Evolutionary conservation across 495 filamentous ascomycete species (phyloP).

Genomic region (Xylaria curta): DNA sequence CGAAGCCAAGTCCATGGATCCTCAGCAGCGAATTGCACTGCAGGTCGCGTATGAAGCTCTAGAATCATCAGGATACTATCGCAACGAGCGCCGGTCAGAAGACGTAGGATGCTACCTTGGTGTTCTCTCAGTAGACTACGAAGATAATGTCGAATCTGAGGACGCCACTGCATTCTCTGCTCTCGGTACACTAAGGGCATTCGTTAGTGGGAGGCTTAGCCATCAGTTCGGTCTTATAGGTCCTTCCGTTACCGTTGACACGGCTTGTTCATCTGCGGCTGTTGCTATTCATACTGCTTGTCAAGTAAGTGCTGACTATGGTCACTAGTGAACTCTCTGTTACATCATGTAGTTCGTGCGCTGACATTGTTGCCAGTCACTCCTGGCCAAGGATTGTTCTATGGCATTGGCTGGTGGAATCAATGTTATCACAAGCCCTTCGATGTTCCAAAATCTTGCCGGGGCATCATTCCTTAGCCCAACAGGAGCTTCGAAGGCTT

Average conservation of each 20-base stretch:
- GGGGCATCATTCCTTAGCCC: constrained; percentile 49
- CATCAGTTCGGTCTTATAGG: constrained; percentile 60
- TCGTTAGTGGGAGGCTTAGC: constrained; percentile 32
- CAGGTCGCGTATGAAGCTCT: constrained; percentile 57
- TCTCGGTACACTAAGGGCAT: constrained; percentile 35
- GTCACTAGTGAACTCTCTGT: not conserved
- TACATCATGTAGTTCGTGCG: not conserved
- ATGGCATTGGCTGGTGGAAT: constrained; percentile 49
- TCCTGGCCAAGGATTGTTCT: constrained; percentile 48
- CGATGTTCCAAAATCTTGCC: constrained; percentile 44
- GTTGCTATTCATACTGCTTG: constrained; percentile 52
- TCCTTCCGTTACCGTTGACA: constrained; percentile 58
- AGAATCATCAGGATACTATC: constrained; percentile 34
- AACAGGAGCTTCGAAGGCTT: constrained; percentile 37
- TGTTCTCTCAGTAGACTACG: constrained; percentile 37
- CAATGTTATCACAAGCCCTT: constrained; percentile 34
- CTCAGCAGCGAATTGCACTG: constrained; percentile 57
- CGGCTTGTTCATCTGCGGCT: constrained; percentile 57
- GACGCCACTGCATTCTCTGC: constrained; percentile 36
- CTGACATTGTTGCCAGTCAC: constrained; percentile 1
- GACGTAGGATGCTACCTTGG: constrained; percentile 44
- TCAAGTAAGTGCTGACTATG: constrained; percentile 31
- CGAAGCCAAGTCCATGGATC: constrained; percentile 58
- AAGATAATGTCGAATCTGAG: constrained; percentile 39
- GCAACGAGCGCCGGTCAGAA: constrained; percentile 24